Evolutionary conservation across 202 grass and related monocot genomes (phyloP), one percentile per base, ranked within the genome.

Genomic region (Carex sylvatica): DNA sequence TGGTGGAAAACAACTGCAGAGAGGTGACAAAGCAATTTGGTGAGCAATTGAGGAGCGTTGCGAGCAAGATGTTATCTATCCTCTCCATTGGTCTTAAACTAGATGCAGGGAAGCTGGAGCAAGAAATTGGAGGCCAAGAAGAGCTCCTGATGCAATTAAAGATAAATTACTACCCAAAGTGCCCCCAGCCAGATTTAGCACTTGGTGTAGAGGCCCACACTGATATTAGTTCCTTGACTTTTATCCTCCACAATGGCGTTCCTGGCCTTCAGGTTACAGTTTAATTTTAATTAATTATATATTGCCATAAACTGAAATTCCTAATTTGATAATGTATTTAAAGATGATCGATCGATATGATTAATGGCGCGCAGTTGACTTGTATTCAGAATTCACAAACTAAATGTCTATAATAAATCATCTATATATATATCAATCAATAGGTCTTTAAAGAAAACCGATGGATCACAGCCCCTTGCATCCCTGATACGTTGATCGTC

Each of bases 91-190:
- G 95, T 1, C 88, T 93, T 4, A 80, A 84, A 20, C 70, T 88
- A 1, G 64, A 53, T 3, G 22, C 74, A 7, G 26, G 2, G 6
- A 84, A 47, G 31, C 90, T 97, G 0, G 90, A 97, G 67, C 33
- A 14, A 3, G 74, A 81, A n/a, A 85, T 97, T 55, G 85, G 72
- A 22, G 79, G 85, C 0, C 35, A 69, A 2, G 74, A 87, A 0
- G 91, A 91, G 38, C 86, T 94, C 28, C 62, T 88, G 5, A 86
- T 94, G 33, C 90, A 97, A 84, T 3, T 97, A 31, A 97, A 97
- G 90, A 97, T 97, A 61, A 97, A 97, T 79, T 97, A 97, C 83
- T 97, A 97, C 87, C 94, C 94, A 0, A 44, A 38, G 26, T 97
- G 94, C 90, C 92, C 92, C 40, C 94, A 88, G 88, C 94, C 94